Percentiles rank a stretch among this genome's conserved stretches.
Conservation (phyloP, 139 green algal genomes). For the Chlamydomonas sp. region DNA sequence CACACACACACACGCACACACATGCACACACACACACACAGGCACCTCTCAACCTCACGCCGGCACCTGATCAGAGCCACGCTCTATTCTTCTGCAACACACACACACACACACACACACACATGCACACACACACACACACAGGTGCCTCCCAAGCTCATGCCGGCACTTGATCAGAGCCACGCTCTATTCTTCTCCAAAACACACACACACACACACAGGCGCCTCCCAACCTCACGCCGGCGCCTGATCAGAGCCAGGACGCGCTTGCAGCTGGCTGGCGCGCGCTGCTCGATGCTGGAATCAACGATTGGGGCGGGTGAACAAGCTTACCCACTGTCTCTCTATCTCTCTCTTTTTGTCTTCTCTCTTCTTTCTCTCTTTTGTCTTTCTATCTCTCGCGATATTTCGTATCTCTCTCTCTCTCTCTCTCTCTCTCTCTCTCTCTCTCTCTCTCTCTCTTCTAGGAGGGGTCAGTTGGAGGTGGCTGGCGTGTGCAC, state of each 20-base stretch:
- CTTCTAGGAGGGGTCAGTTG: too few relatives aligned
- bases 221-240: constrained; percentile 77
- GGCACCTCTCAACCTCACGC: too few relatives aligned
- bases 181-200: neutral
- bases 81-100: neutral
- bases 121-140: neutral
- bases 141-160: constrained; percentile 58
- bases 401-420: too few relatives aligned
- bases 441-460: too few relatives aligned
- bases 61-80: neutral
- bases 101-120: constrained; percentile 1
- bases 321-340: neutral
- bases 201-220: constrained; percentile 1
- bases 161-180: neutral
- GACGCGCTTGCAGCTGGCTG: constrained; percentile 26
- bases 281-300: constrained; percentile 59
- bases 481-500: too few relatives aligned
- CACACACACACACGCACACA: too few relatives aligned
- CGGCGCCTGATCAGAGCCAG: constrained; percentile 15
- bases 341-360: neutral
- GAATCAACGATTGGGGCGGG: constrained; percentile 85
- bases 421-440: too few relatives aligned
- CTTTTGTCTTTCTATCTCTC: too few relatives aligned
- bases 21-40: too few relatives aligned
- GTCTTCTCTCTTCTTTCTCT: neutral